These are phyloP conservation scores for Musa itinerans DNA, from an alignment of 176 grass and related monocot species.

Conservation along the genomic window DNA sequence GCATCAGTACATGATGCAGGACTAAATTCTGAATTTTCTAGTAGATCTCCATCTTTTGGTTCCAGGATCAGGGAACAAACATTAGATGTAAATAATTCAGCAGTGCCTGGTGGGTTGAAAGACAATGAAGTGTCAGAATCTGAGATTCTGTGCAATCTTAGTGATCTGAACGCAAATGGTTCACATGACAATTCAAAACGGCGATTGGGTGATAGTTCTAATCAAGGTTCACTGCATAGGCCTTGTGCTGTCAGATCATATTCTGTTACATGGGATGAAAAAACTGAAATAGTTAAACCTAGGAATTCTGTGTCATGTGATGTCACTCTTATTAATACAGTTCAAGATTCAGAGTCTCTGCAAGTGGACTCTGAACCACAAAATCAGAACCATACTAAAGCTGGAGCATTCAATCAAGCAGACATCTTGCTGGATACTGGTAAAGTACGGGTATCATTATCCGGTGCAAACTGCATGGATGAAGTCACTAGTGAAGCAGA, in stretches of 20 bases:
- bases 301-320: conserved; percentile 61
- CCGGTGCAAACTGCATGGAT: conserved; percentile 40
- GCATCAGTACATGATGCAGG: conserved; percentile 47
- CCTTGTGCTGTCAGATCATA: conserved; percentile 30
- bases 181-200: conserved; percentile 22
- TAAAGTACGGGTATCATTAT: conserved; percentile 34
- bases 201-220: conserved; percentile 13
- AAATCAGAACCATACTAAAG: conserved; percentile 19
- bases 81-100: conserved; percentile 39
- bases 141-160: conserved; percentile 21
- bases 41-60: conserved; percentile 80
- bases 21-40: conserved; percentile 66
- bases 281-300: conserved; percentile 53
- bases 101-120: conserved; percentile 32
- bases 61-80: conserved; percentile 50
- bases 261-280: conserved; percentile 75
- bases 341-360: conserved; percentile 31
- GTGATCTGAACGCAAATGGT: conserved; percentile 16
- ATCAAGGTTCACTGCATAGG: conserved; percentile 32
- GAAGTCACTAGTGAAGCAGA: conserved; percentile 60
- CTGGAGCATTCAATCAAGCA: conserved; percentile 31
- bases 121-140: conserved; percentile 28
- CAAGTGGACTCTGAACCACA: conserved; percentile 23
- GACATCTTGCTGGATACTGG: conserved; percentile 38
- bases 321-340: conserved; percentile 52